Evolutionary conservation across 768 basidiomycete genomes (phyloP), one percentile per base, ranked within the genome.

Genomic region (Tricholoma hemisulphureum): DNA sequence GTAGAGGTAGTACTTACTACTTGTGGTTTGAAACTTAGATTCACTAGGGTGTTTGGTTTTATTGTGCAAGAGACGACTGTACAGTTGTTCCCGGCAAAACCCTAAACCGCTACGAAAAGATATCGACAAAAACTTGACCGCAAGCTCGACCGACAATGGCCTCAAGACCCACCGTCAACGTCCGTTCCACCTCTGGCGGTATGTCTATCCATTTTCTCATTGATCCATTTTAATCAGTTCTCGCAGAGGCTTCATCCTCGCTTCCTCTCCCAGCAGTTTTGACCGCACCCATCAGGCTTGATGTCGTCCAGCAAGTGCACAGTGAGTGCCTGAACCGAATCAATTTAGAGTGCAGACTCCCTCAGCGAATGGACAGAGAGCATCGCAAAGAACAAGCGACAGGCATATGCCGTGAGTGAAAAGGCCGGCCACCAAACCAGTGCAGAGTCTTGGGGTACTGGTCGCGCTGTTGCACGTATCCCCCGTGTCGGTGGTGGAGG

Each of bases 381-480:
- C 80, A 87, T 98, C 71, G 92, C 93, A 57, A 97, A 97, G 88
- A 97, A 98, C 87, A 91, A 84, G 78, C 87, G 95, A 69, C 96
- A 98, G 81, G 87, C 96, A 24, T 98, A 98, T 78, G 81, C 95
- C 67, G 97, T 98, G 71, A 91, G 87, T 76, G 89, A 91, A 78
- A 97, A 98, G 80, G 97, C 97, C 58, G 97, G 97, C 67, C 94
- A 98, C 83, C 96, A 99, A 79, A 98, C 97, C 66, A 91, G 88
- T 61, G 96, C 97, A 62, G 96, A 98, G 77, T 98, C 96, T 32
- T 99, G 97, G 97, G 97, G 97, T 78, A 99, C 97, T 65, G 97
- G 97, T 88, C 95, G 97, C 78, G 97, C 97, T 65, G 97, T 99
- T 63, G 96, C 96, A 24, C 97, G 97, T 95, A 98, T 99, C 73